Percentiles rank a stretch among this genome's conserved stretches.
These are phyloP conservation scores for Penicillium griseofulvum DNA, from an alignment of 2,329 filamentous ascomycete species.

Conservation along the genomic window DNA sequence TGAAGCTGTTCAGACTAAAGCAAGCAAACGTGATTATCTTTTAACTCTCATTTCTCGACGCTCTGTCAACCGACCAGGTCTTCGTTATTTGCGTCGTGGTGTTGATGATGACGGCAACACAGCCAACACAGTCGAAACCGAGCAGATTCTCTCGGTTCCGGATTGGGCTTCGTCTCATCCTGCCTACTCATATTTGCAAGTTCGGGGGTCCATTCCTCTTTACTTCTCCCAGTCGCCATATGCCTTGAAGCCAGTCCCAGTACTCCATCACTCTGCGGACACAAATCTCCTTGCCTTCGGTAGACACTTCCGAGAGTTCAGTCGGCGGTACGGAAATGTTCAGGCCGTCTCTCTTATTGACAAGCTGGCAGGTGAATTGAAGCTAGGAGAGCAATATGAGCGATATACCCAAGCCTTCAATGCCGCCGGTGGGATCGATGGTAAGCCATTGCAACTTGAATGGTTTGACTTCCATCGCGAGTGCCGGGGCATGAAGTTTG, in stretches of 20 bases:
- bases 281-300: constrained; percentile 76
- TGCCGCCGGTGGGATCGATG: constrained; percentile 55
- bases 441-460: constrained; percentile 65
- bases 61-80: constrained; percentile 78
- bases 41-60: constrained; percentile 91
- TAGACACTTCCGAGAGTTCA: constrained; percentile 72
- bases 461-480: constrained; percentile 98
- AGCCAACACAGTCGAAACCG: constrained; percentile 91
- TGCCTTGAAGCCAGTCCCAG: constrained; percentile 81
- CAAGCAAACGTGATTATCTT: constrained; percentile 56
- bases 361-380: constrained; percentile 76
- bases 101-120: constrained; percentile 85
- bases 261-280: constrained; percentile 74
- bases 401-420: constrained; percentile 66
- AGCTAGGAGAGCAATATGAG: constrained; percentile 76
- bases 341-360: constrained; percentile 85
- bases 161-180: constrained; percentile 62
- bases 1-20: constrained; percentile 26
- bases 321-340: constrained; percentile 68
- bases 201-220: constrained; percentile 85
- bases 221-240: constrained; percentile 96
- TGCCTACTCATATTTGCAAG: constrained; percentile 79
- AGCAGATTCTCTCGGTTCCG: constrained; percentile 79
- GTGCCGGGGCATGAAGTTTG: constrained; percentile 95
- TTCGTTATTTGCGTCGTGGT: constrained; percentile 86